Evolutionary conservation across 257 asterid genomes (phyloP).

Genomic region (Salvia miltiorrhiza): DNA sequence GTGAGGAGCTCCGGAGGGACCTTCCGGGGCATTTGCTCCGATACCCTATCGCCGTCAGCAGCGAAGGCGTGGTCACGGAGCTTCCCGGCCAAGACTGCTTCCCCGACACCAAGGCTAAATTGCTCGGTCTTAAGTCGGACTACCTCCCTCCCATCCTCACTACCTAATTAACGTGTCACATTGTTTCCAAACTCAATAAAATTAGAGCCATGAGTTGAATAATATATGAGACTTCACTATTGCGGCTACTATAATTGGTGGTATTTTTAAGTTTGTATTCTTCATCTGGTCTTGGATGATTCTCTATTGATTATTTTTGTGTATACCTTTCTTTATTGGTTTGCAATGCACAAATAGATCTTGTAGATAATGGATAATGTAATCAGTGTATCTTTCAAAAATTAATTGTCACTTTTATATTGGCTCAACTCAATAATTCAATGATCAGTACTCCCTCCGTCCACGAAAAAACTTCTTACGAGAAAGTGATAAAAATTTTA

Average conservation of each 20-base stretch:
- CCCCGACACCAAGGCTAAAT: conserved; percentile 67
- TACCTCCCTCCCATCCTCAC: conserved; percentile 79
- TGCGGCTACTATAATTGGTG: neutral
- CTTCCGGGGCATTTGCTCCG: conserved; percentile 74
- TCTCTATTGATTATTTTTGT: neutral
- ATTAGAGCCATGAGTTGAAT: neutral
- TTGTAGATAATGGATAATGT: too few species aligned
- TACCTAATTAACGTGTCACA: conserved; percentile 32
- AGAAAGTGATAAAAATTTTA: too few species aligned
- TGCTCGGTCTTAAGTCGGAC: conserved; percentile 65
- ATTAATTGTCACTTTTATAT: too few species aligned
- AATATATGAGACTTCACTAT: neutral
- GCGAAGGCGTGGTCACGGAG: conserved; percentile 52
- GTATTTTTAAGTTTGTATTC: neutral
- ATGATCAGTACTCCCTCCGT: too few species aligned
- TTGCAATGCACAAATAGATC: too few species aligned
- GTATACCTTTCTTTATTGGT: neutral
- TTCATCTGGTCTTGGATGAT: neutral
- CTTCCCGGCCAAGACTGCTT: conserved; percentile 63
- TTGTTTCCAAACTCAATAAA: conserved; percentile 11
- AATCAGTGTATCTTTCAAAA: too few species aligned
- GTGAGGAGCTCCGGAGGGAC: conserved; percentile 47
- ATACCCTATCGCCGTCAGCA: conserved; percentile 55
- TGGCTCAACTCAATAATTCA: too few species aligned
- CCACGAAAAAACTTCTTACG: too few species aligned